Evolutionary conservation across 176 grass and related monocot species (phyloP).

Genomic region (Melocanna baccifera): DNA sequence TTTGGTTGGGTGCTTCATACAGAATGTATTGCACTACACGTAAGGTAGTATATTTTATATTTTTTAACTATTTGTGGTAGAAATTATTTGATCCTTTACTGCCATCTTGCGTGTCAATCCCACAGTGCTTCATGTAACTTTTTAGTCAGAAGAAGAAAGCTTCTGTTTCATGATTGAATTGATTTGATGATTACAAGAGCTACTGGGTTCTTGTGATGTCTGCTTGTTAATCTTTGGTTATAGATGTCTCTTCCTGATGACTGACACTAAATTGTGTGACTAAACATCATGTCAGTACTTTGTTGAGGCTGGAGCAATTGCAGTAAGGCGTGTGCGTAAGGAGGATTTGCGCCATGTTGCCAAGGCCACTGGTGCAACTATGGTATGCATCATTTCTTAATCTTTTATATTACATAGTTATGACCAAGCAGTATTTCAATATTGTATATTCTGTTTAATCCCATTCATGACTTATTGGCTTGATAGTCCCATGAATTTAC

Average conservation of each 20-base stretch:
- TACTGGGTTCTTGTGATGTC: not conserved
- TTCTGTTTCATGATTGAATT: not conserved
- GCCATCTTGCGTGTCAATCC: not conserved
- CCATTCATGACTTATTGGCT: not conserved
- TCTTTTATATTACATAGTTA: not conserved
- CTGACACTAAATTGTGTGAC: not conserved
- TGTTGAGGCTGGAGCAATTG: constrained; percentile 84
- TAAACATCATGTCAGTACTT: constrained; percentile 63
- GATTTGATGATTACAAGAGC: not conserved
- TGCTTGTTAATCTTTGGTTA: not conserved
- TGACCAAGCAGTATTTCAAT: not conserved
- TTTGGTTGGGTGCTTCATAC: not conserved
- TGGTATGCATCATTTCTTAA: constrained; percentile 33
- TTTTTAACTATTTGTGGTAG: not conserved
- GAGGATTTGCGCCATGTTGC: constrained; percentile 93
- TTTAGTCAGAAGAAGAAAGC: not conserved
- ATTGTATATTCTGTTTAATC: not conserved
- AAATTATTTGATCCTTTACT: not conserved
- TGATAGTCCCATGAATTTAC: not conserved
- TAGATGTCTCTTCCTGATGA: not conserved
- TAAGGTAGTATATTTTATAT: not conserved
- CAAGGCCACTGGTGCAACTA: constrained; percentile 81
- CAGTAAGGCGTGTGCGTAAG: constrained; percentile 88
- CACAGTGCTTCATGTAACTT: not conserved
- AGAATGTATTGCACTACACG: not conserved